Conservation (phyloP, 352 stramenopile species). For the Phytophthora ramorum region DNA sequence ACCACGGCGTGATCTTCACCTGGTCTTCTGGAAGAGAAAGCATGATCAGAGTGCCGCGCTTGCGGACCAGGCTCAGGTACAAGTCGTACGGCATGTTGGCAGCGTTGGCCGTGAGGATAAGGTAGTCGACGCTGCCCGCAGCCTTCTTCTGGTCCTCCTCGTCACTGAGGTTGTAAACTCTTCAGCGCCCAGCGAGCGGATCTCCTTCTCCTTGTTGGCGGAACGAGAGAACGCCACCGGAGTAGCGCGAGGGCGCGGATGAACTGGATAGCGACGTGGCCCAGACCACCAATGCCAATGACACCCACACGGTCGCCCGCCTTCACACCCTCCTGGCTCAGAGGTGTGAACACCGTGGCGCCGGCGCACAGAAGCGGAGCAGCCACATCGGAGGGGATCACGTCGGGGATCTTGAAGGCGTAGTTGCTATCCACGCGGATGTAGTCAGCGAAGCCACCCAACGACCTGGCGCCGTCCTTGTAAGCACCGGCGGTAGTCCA, state of each 20-base stretch:
- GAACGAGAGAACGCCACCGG: slow-evolving; percentile 24
- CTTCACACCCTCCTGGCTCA: slow-evolving; percentile 29
- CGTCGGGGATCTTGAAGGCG: slow-evolving; percentile 25
- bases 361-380: slow-evolving; percentile 18
- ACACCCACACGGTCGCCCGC: slow-evolving; percentile 22
- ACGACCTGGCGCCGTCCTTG: slow-evolving; percentile 40
- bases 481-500: slow-evolving; percentile 49
- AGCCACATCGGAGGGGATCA: slow-evolving; percentile 12
- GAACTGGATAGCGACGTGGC: slow-evolving; percentile 26
- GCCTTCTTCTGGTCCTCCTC: slow-evolving; percentile 19
- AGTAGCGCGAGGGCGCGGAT: slow-evolving; percentile 19
- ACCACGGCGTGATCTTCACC: slow-evolving; percentile 55
- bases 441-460: slow-evolving; percentile 36
- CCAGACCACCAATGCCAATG: slow-evolving; percentile 14
- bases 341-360: slow-evolving; percentile 20
- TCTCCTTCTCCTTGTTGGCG: slow-evolving; percentile 23
- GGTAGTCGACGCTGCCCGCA: slow-evolving; percentile 2
- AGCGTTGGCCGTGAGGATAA: slow-evolving; percentile 32
- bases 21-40: slow-evolving; percentile 64
- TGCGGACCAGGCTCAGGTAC: slow-evolving; percentile 62
- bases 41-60: slow-evolving; percentile 37
- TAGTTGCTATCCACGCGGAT: slow-evolving; percentile 37
- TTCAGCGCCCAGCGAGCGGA: slow-evolving; percentile 11
- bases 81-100: slow-evolving; percentile 43
- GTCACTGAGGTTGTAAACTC: slow-evolving; percentile 29